Evolutionary conservation across 371 early-diverging fungal genomes (phyloP), one percentile per base, ranked within the genome.

Genomic region (Chytridium lagenaria): DNA sequence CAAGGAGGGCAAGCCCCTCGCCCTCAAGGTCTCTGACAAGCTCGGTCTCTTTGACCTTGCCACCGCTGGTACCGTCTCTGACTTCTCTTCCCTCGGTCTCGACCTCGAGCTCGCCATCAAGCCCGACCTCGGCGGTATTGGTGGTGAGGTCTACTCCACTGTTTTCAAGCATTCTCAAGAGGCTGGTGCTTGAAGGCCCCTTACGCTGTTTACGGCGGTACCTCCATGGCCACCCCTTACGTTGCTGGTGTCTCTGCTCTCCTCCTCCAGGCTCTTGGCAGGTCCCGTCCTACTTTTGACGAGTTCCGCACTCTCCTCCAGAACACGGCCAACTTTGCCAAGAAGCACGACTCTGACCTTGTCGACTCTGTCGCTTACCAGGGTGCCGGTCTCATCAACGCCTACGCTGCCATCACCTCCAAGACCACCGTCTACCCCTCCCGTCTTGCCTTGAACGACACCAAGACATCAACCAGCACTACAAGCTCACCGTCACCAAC

Each of bases 341-440:
- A 65, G 1, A 69, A 80, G 50, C 80, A 70, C 59, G 49, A 79
- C 1, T 76, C 80, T 68, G 80, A 76, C 44, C 70, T 78, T 31
- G 30, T 81, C 92, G 51, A 85, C 92, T 80, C 86, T 0, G 30
- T 75, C 2, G 78, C 91, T 37, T 50, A 69, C 94, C 94, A 44
- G 44, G 44, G 19, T 1, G 83, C 89, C 15, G 22, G 38, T 33
- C 66, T 66, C 37, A 81, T 94, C 59, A 85, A 93, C 80, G 80
- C 87, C 30, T 83, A 84, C 70, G 77, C 83, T 51, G 88, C 93
- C 2, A 66, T 94, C 67, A 70, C 50, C 16, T 68, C 90, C 5
- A 82, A 84, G 34, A 83, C 85, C 0, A 28, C 75, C 1, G 77
- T 92, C 36, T 49, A 69, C 0, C 94, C 94, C 1, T 83, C 89